Evolutionary conservation across 176 grass and related monocot genomes (phyloP), one percentile per base, ranked within the genome.

Genomic region (Carex cristatella): DNA sequence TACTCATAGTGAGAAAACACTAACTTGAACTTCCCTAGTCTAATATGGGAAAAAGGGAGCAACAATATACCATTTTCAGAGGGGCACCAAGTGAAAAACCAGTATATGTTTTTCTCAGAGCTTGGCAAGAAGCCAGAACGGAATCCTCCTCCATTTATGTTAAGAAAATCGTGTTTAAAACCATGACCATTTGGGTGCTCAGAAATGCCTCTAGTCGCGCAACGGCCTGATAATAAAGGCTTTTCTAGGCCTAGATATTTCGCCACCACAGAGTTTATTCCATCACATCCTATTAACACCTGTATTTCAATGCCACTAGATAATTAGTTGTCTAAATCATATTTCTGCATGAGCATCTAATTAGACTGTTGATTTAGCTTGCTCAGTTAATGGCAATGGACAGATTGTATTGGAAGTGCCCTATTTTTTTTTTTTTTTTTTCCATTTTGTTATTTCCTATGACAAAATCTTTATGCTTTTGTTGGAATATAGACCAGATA

Each of bases 11-110:
- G 69, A 4, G 6, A 48, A 5, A 23, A 10, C 0, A 73, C 40
- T 18, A 51, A 75, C 23, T 23, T 23, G 23, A 23, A 23, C 71
- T 75, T 53, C 58, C 5, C 16, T 38, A 49, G 46, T 53, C 16
- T 19, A 61, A 1, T 12, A 53, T 4, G 13, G n/a, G 4, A 28
- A 75, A 31, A 23, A 77, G 23, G 27, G 35, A 30, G 3, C 46
- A 65, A 32, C 8, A 68, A 48, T 78, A 10, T 76, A 75, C 83
- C 72, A 78, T 31, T 51, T 10, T 66, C 31, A 13, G 89, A 87
- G 32, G 89, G 74, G 35, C 83, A 58, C 89, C 93, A 95, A 9
- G 88, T 93, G 91, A 82, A 95, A 87, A 91, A 98, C 95, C 95
- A 95, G 72, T 92, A 98, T 7, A 93, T 7, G 4, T 38, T 90